phyloP scores from a whole-genome alignment of 176 grass and related monocot species.

The Themeda triandra region DNA sequence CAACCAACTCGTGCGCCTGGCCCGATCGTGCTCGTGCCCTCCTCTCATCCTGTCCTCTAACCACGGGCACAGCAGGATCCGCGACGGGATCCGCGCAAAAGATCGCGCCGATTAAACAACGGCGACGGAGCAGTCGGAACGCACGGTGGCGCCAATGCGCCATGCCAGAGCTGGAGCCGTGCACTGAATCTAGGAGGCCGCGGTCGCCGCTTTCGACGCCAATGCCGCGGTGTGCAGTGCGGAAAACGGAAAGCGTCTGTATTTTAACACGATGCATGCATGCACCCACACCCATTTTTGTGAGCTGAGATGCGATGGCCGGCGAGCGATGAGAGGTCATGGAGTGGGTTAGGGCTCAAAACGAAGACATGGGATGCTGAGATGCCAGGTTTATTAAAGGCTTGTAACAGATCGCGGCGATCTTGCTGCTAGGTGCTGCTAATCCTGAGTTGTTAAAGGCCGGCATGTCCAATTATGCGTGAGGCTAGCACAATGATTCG shows the following conservation, averaged over 20 bases:
- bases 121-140: not conserved
- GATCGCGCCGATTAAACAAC: not conserved
- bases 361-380: not conserved
- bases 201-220: not conserved
- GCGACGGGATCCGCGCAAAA: not conserved
- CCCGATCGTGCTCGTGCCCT: not conserved
- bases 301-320: not conserved
- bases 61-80: not conserved
- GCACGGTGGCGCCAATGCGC: not conserved
- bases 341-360: not conserved
- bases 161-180: not conserved
- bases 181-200: conserved; percentile 29
- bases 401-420: not conserved
- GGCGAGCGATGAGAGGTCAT: not conserved
- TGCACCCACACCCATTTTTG: not conserved
- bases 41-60: not conserved
- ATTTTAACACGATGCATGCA: not conserved
- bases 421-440: not conserved
- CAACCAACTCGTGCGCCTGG: not conserved
- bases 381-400: not conserved
- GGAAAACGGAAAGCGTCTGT: not conserved
- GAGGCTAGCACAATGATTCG: conserved; percentile 23
- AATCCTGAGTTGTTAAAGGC: not conserved
- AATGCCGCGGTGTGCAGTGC: not conserved
- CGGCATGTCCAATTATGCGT: conserved; percentile 7